Conservation (phyloP, 192 early-diverging fungal genomes). For the Backusella morwellensis region DNA sequence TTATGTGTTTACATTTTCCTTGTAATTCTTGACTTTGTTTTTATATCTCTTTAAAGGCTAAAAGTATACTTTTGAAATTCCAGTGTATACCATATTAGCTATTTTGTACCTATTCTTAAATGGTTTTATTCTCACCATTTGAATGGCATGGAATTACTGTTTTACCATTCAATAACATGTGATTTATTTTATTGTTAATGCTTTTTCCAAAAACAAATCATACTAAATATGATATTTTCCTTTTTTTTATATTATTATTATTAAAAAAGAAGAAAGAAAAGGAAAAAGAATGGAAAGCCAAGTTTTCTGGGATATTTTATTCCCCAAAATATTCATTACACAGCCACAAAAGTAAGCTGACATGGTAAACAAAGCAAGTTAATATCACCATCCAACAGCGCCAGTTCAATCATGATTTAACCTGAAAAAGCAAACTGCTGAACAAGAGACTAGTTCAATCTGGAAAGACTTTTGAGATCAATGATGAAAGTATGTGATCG, state of each 20-base stretch:
- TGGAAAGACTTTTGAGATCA: background rate
- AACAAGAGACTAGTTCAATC: background rate
- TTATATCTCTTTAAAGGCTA: background rate
- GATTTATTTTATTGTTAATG: background rate
- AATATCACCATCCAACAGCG: background rate
- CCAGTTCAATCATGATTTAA: background rate
- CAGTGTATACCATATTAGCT: background rate
- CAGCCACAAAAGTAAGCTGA: background rate
- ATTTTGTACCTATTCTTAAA: background rate
- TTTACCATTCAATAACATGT: background rate
- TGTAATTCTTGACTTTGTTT: background rate
- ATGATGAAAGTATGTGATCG: background rate
- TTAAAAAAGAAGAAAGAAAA: background rate
- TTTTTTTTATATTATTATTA: background rate
- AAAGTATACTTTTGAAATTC: background rate
- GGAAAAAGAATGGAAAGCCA: background rate
- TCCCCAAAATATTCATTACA: background rate
- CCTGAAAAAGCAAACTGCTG: background rate
- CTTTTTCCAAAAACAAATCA: background rate
- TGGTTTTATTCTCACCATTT: background rate
- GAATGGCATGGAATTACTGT: background rate
- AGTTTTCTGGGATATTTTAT: background rate
- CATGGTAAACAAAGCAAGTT: background rate
- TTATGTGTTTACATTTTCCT: background rate
- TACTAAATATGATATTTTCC: background rate